Base-by-base conservation (phyloP, 2,329 filamentous ascomycete species). In the Apiospora hydei region DNA sequence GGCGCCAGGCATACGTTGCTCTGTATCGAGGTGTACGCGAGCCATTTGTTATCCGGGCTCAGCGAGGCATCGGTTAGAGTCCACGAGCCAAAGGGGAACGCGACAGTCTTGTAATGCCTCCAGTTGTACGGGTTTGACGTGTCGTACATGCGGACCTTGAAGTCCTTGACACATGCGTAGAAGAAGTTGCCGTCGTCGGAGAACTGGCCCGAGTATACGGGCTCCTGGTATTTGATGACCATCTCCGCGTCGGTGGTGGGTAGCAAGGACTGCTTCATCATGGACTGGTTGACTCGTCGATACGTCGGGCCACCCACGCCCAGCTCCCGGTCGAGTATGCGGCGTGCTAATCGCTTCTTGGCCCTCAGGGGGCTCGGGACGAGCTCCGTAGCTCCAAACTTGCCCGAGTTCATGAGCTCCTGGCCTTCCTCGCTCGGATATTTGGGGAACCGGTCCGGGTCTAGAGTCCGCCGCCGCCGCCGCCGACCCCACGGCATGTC, bases 131-230 rank as follows among this genome's bases (percentile, higher is more conserved):
- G 95, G 77, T 98, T 98, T 1, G 94, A 95, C 0, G 96, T 98
- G 81, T 98, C 96, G 82, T 98, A 99, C 94, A 99, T 95, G 70
- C 95, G 92, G 13, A 99, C 95, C 76, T 91, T 93, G 84, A 98
- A 98, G 82, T 98, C 95, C 82, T 98, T 94, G 13, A 93, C 93
- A 78, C 93, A 96, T 7, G 93, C 92, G 80, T 96, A 98, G 85
- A 98, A 98, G 85, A 98, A 98, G 82, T 98, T 97, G 38, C 96
- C 96, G 77, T 99, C 96, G 75, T 97, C 94, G 0, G 94, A 98
- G 81, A 98, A 99, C 80, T 98, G 96, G 1, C 96, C 96, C 3
- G 94, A 98, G 79, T 98, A 98, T 70, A 96, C 95, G 53, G 94
- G 91, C 6, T 92, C 88, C 71, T 95, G 90, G 80, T 95, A 97